Evolutionary conservation across 2,329 filamentous ascomycete genomes (phyloP), one percentile per base, ranked within the genome.

Genomic region (Capronia epimyces): DNA sequence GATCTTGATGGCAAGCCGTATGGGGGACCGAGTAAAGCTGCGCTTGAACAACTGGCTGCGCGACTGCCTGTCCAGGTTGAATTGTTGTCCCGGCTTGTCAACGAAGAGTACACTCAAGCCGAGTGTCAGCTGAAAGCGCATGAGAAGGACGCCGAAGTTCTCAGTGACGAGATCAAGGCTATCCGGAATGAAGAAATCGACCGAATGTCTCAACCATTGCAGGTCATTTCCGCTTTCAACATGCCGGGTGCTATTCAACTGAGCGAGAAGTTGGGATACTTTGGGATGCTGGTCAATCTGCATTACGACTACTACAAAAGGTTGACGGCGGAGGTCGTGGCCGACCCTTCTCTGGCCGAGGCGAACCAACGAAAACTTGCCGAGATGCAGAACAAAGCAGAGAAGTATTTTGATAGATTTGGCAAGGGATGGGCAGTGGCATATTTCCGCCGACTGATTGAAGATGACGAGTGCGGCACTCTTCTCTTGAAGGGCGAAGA

Each of bases 401-500:
- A 71, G 12, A 63, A 63, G 10, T 77, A 76, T 53, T 80, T 78
- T 56, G 65, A 69, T 18, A 72, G 66, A 49, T 79, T 77, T 56
- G 76, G 75, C 6, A 69, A 71, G 42, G 58, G 62, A 15, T 80
- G 76, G 75, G 75, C 76, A 3, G 77, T 81, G 60, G 86, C 88
- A 0, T 86, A 89, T 55, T 97, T 95, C 66, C 80, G 87, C 50
- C 83, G 84, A 56, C 76, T 91, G 48, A 83, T 96, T 46, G 75
- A 79, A 27, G 78, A 80, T 61, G 79, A 80, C 49, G 79, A 85
- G 40, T 75, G 87, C 37, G 76, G 82, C 59, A 75, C 79, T 1
- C 75, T 96, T 22, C 76, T 98, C 46, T 78, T 61, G 62, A 76
- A 64, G 87, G 87, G 52, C 75, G 58, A 61, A 46, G 83, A 21